Percentiles rank a stretch among this genome's conserved stretches.
Evolutionary conservation across 2,329 filamentous ascomycete genomes (phyloP).

Genomic region (Ilyonectria sp.): DNA sequence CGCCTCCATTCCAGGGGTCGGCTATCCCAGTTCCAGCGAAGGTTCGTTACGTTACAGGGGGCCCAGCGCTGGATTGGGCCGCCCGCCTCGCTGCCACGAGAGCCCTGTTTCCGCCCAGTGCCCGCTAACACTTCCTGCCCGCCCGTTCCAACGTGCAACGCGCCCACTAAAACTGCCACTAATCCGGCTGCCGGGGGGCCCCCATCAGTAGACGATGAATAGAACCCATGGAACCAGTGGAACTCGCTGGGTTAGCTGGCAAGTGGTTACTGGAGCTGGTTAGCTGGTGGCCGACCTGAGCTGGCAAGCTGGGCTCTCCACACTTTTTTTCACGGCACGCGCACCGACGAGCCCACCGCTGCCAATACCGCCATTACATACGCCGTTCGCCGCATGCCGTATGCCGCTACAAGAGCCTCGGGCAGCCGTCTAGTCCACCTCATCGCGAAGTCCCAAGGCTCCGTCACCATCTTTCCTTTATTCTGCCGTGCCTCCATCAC

Average conservation of each 20-base stretch:
- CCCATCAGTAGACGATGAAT: not conserved
- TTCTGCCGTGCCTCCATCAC: not conserved
- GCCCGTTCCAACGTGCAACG: not conserved
- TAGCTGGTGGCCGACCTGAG: too few relatives aligned
- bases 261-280: too few relatives aligned
- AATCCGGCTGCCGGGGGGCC: not conserved
- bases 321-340: slow-evolving; percentile 20
- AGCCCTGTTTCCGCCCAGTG: not conserved
- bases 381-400: not conserved
- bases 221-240: not conserved
- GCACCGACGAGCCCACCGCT: slow-evolving; percentile 6
- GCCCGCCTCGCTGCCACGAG: not conserved
- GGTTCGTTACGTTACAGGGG: not conserved
- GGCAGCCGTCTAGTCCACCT: slow-evolving; percentile 8
- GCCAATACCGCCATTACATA: slow-evolving; percentile 18
- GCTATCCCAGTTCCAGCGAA: not conserved
- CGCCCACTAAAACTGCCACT: slow-evolving; percentile 3
- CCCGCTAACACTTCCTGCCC: not conserved
- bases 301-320: slow-evolving; percentile 7
- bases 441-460: slow-evolving; percentile 9
- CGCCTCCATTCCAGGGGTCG: slow-evolving; percentile 6
- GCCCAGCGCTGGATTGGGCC: not conserved
- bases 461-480: slow-evolving; percentile 25
- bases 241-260: too few relatives aligned
- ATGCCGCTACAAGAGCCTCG: slow-evolving; percentile 1